Conservation (phyloP, 805 yeast genomes). For the Dipodascus albidus region DNA sequence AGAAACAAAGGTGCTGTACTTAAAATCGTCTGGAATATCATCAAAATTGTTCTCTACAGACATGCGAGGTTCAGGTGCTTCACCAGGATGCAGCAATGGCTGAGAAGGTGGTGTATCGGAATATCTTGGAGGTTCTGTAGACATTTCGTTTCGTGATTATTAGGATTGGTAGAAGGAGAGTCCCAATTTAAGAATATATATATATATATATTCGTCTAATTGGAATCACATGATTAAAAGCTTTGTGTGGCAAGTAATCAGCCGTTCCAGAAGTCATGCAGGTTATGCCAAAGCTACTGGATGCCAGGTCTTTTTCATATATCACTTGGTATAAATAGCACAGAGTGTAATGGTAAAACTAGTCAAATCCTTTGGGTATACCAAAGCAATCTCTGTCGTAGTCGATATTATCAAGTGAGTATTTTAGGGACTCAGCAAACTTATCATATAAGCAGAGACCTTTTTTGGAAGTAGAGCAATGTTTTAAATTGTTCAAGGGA, state of each 20-base stretch:
- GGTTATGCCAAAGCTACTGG: too few relatives aligned
- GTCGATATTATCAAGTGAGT: constrained; percentile 18
- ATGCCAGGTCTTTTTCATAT: too few relatives aligned
- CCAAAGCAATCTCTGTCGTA: constrained; percentile 21
- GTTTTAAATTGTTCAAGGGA: constrained; percentile 24
- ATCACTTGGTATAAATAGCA: too few relatives aligned
- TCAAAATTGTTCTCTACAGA: too few relatives aligned
- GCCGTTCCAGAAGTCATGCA: background rate
- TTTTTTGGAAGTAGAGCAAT: constrained; percentile 22
- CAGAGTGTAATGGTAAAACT: background rate
- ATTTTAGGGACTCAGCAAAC: constrained; percentile 21
- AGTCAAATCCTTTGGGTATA: background rate
- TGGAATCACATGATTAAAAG: too few relatives aligned
- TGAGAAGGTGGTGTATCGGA: background rate
- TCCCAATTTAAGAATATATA: too few relatives aligned
- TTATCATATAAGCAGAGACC: constrained; percentile 25
- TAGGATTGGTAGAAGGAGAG: background rate
- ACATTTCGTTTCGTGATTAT: too few relatives aligned
- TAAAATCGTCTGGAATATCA: constrained; percentile 52
- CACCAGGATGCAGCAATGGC: background rate
- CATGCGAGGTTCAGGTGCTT: background rate
- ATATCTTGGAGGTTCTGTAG: background rate
- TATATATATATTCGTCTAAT: too few relatives aligned
- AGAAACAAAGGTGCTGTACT: constrained; percentile 64
- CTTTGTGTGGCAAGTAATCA: too few relatives aligned